Conservation (phyloP, 345 rosid species). For the Tarenaya hassleriana region DNA sequence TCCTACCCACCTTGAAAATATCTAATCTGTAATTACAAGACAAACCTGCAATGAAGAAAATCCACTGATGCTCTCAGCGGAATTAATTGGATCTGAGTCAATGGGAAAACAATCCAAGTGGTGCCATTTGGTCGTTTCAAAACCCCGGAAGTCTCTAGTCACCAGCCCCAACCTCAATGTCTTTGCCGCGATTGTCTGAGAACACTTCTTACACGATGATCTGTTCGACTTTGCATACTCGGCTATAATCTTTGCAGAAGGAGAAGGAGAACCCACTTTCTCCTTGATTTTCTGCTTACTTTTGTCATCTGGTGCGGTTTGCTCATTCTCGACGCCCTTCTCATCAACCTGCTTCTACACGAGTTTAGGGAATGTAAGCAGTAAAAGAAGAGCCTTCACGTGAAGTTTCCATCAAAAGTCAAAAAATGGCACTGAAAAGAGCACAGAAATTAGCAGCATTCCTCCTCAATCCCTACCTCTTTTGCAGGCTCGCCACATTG, state of each 20-base stretch:
- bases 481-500: constrained; percentile 21
- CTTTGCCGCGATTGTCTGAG: constrained; percentile 42
- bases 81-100: constrained; percentile 26
- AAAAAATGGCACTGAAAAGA: constrained; percentile 1
- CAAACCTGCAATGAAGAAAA: constrained; percentile 59
- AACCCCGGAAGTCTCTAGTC: constrained; percentile 55
- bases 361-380: constrained; percentile 6
- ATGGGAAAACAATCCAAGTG: constrained; percentile 57
- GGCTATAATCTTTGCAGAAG: constrained; percentile 33
- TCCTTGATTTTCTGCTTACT: constrained; percentile 15
- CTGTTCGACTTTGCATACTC: constrained; percentile 86
- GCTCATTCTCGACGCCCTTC: constrained; percentile 11
- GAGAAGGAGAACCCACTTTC: constrained; percentile 10
- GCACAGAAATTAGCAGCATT: neutral
- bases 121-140: constrained; percentile 69
- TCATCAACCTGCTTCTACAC: constrained; percentile 2
- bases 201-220: constrained; percentile 79
- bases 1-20: constrained; percentile 10
- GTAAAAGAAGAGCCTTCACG: neutral
- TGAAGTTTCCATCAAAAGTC: neutral
- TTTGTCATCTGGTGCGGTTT: constrained; percentile 6
- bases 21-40: neutral
- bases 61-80: constrained; percentile 45
- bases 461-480: constrained; percentile 18
- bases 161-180: constrained; percentile 55